A percentile compares a stretch with the other conserved stretches of the same genome.
Conservation (phyloP, 208 protist species). For the Plasmodiophora brassicae region DNA sequence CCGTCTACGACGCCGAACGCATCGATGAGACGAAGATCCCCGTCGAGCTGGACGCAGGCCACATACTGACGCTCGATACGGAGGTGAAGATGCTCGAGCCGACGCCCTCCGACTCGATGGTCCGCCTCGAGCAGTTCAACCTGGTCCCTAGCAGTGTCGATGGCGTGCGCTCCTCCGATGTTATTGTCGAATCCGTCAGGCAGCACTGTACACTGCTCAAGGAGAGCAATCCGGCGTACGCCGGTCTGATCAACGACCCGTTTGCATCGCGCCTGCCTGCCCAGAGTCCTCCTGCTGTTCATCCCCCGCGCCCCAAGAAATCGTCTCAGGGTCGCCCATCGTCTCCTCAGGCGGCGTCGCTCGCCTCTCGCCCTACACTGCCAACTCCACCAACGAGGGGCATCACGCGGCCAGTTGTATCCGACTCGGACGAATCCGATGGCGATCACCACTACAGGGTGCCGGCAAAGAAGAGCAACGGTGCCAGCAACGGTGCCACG, state of each 20-base stretch:
- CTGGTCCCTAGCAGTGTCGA: neutral
- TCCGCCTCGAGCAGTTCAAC: neutral
- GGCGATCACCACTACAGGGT: too few species aligned
- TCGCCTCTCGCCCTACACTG: too few species aligned
- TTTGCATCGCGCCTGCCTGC: too few species aligned
- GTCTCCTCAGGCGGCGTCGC: too few species aligned
- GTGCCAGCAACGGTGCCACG: too few species aligned
- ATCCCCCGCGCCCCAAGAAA: too few species aligned
- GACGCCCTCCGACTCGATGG: neutral
- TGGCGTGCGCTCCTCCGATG: neutral
- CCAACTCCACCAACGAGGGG: too few species aligned
- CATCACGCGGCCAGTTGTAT: too few species aligned
- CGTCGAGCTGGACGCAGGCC: neutral
- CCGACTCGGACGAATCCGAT: too few species aligned
- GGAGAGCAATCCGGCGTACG: neutral
- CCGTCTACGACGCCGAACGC: neutral
- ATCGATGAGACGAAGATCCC: neutral
- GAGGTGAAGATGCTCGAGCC: conserved; percentile 14
- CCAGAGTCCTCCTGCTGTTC: too few species aligned
- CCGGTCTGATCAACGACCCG: neutral
- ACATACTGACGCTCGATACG: neutral
- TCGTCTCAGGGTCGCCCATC: too few species aligned
- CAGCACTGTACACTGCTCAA: neutral
- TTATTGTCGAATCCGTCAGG: neutral
- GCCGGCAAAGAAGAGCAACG: too few species aligned